Base-by-base conservation (phyloP, 78 protist species). In the Dictyostelium purpureum region DNA sequence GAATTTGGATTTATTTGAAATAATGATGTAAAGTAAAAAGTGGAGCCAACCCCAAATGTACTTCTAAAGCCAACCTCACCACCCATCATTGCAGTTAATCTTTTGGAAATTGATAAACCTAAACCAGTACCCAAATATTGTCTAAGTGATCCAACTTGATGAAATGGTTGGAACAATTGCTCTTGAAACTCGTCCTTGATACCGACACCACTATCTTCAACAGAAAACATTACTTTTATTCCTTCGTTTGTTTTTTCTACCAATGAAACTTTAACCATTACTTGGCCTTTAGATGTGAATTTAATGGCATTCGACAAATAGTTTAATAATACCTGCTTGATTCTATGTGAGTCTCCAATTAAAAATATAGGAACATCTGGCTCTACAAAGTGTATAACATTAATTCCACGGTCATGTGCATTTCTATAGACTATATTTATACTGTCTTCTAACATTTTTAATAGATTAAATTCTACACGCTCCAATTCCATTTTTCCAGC, bases 81-180 rank as follows among this genome's bases (percentile, higher is more conserved):
- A n/a, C 71, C 77, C 96, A 94, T 87, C 69, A 94, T 37, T 9
- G 43, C 31, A 2, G 66, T 49, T 47, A 94, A 38, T 33, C 35
- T 57, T 65, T 94, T 88, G n/a, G 88, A 79, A 31, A 93, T 93
- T 26, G 54, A 43, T 24, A 94, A 71, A 11, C 96, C 96, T 19
- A 94, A 37, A 2, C 96, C 96, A 7, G 96, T 87, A 19, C 96
- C 96, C 19, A 82, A 85, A 63, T 89, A 78, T 43, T 75, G 56
- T 24, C 89, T 40, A 10, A 56, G 38, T 26, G 70, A 28, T 2
- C 38, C 38, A 12, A 90, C 28, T 47, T 90, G 94, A 54, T 75
- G 31, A 56, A 90, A 90, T 47, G 88, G 66, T 19, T 59, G 71
- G 67, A 90, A 90, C 24, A 90, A 49, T 10, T 42, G 9, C 21